phyloP scores from a whole-genome alignment of 371 early-diverging fungal species.

The Zychaea mexicana region DNA sequence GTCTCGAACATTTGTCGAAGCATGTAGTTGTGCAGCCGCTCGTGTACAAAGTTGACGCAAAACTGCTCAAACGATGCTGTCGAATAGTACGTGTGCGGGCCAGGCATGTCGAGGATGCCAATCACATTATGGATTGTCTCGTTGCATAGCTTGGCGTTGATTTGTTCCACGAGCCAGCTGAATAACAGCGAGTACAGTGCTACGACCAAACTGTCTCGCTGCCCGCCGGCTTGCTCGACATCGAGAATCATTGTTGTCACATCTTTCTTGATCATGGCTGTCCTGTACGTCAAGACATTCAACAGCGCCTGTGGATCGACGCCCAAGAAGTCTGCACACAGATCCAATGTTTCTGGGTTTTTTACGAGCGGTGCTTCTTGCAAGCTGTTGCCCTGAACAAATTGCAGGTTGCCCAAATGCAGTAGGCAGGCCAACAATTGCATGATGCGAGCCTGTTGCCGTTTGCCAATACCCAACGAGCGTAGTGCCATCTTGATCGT shows the following conservation, averaged over 20 bases:
- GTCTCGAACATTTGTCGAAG: slow-evolving; percentile 69
- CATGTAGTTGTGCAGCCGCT: slow-evolving; percentile 75
- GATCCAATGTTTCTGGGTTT: slow-evolving; percentile 70
- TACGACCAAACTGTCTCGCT: slow-evolving; percentile 79
- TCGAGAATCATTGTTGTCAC: slow-evolving; percentile 86
- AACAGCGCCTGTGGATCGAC: slow-evolving; percentile 80
- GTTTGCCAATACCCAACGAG: slow-evolving; percentile 75
- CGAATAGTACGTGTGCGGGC: slow-evolving; percentile 41
- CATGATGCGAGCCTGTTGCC: slow-evolving; percentile 81
- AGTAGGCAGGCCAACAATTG: slow-evolving; percentile 85
- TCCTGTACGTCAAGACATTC: slow-evolving; percentile 83
- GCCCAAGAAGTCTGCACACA: slow-evolving; percentile 86
- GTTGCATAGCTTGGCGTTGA: slow-evolving; percentile 82
- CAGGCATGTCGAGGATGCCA: slow-evolving; percentile 75
- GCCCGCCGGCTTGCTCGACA: slow-evolving; percentile 65
- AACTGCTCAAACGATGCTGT: slow-evolving; percentile 70
- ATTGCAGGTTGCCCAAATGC: slow-evolving; percentile 84
- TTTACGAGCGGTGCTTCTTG: slow-evolving; percentile 75
- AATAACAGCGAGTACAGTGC: slow-evolving; percentile 84
- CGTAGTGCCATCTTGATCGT: slow-evolving; percentile 75
- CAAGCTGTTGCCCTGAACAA: slow-evolving; percentile 53
- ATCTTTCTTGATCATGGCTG: slow-evolving; percentile 76
- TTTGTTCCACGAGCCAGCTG: slow-evolving; percentile 87
- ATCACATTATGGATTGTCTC: slow-evolving; percentile 68
- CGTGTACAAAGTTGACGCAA: slow-evolving; percentile 83